phyloP scores from a whole-genome alignment of 768 basidiomycete genomes.

The Termitomyces bulborhizus region DNA sequence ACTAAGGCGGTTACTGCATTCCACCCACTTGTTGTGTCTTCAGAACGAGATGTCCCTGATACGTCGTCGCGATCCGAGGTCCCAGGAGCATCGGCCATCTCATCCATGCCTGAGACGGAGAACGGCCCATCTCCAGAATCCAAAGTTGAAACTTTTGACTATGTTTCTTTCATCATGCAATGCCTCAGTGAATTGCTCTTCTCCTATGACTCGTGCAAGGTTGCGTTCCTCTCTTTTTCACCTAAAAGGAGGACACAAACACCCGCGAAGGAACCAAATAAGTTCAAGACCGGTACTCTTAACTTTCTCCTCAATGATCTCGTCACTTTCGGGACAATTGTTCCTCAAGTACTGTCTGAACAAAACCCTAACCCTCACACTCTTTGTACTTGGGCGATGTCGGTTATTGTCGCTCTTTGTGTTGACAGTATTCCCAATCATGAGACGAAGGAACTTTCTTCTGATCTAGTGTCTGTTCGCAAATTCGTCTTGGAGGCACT shows the following conservation, averaged over 20 bases:
- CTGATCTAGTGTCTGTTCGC: slow-evolving; percentile 83
- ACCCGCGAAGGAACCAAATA: slow-evolving; percentile 59
- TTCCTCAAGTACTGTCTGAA: slow-evolving; percentile 54
- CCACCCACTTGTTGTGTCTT: slow-evolving; percentile 8
- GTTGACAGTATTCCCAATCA: slow-evolving; percentile 66
- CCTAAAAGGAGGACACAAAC: slow-evolving; percentile 58
- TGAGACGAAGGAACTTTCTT: slow-evolving; percentile 70
- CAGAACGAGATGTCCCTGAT: background rate
- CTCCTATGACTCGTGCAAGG: slow-evolving; percentile 89
- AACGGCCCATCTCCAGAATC: slow-evolving; percentile 5
- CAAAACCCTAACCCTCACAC: slow-evolving; percentile 52
- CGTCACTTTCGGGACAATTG: slow-evolving; percentile 69
- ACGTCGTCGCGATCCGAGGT: background rate
- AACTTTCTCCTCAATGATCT: slow-evolving; percentile 82
- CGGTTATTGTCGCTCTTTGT: slow-evolving; percentile 88
- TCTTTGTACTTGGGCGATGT: slow-evolving; percentile 83
- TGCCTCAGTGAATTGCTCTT: slow-evolving; percentile 88
- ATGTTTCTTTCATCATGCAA: slow-evolving; percentile 84
- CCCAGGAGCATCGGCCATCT: background rate
- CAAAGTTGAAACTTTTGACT: slow-evolving; percentile 33
- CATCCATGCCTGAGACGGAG: background rate
- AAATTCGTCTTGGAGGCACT: slow-evolving; percentile 89
- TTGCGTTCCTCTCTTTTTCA: slow-evolving; percentile 76
- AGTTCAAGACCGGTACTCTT: slow-evolving; percentile 59
- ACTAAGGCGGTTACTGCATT: slow-evolving; percentile 40